These are phyloP conservation scores for Globisporangium megalacanthum DNA, from an alignment of 352 stramenopile species.

Conservation along the genomic window DNA sequence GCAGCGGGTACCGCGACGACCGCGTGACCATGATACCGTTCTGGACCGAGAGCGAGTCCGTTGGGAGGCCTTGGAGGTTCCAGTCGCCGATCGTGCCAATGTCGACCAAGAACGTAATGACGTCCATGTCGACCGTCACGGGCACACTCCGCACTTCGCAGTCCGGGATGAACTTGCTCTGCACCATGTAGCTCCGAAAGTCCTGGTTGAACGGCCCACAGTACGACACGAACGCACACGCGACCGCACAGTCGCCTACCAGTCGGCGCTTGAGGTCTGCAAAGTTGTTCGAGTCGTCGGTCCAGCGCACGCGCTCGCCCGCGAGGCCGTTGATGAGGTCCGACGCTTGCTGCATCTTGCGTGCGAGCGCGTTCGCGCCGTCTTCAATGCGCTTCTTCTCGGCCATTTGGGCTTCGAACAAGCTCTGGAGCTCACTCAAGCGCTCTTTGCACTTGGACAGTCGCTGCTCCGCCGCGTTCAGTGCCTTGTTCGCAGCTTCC, in stretches of 20 bases:
- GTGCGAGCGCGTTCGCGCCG: conserved; percentile 90
- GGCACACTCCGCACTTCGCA: conserved; percentile 89
- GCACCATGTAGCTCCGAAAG: conserved; percentile 95
- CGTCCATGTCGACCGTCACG: conserved; percentile 93
- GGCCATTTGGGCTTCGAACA: conserved; percentile 97
- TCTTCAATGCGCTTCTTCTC: conserved; percentile 98
- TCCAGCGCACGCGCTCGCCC: conserved; percentile 95
- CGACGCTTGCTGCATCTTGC: conserved; percentile 97
- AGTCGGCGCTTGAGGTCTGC: conserved; percentile 94
- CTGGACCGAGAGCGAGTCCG: conserved; percentile 96
- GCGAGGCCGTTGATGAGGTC: conserved; percentile 96
- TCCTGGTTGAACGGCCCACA: conserved; percentile 98
- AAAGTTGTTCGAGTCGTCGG: conserved; percentile 97
- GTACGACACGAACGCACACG: conserved; percentile 97
- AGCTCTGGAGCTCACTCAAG: conserved; percentile 91
- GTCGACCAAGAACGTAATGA: conserved; percentile 97
- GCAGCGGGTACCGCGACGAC: conserved; percentile 93
- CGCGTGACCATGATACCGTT: conserved; percentile 99
- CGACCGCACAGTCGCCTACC: conserved; percentile 96
- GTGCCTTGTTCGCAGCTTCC: conserved; percentile 95
- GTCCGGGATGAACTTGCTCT: conserved; percentile 95
- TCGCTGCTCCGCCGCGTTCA: conserved; percentile 90
- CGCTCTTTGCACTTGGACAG: conserved; percentile 94
- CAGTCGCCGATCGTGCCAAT: conserved; percentile 97
- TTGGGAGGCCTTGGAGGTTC: conserved; percentile 97